These are phyloP conservation scores for Rhynchosporium secalis DNA, from an alignment of 2,329 filamentous ascomycete genomes.

Conservation along the genomic window DNA sequence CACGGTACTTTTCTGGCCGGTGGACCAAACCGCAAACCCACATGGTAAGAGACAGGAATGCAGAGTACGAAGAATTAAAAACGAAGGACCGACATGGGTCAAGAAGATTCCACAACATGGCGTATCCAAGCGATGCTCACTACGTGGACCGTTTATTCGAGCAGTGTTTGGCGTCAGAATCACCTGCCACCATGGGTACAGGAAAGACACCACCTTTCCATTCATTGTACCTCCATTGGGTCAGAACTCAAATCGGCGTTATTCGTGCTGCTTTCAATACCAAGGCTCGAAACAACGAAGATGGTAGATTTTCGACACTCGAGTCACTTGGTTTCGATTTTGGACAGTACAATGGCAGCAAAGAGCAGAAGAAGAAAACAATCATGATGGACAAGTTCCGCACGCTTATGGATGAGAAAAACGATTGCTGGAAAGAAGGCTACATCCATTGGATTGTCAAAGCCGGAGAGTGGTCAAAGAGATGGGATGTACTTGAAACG, in stretches of 20 bases:
- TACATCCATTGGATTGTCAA: too few relatives aligned
- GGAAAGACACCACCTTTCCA: too few relatives aligned
- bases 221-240: too few relatives aligned
- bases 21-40: not conserved
- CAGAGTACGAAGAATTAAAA: not conserved
- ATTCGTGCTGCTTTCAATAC: not conserved
- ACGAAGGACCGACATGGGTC: too few relatives aligned
- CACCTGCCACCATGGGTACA: not conserved
- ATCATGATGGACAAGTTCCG: not conserved
- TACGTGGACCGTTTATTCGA: conserved; percentile 6
- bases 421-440: not conserved
- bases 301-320: not conserved
- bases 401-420: not conserved
- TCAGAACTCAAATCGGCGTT: not conserved
- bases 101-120: not conserved
- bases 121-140: not conserved
- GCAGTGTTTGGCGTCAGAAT: not conserved
- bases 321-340: conserved; percentile 4
- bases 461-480: too few relatives aligned
- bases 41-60: not conserved
- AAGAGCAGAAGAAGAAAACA: not conserved
- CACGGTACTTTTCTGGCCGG: not conserved
- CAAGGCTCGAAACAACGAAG: not conserved
- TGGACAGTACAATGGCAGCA: too few relatives aligned
- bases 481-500: too few relatives aligned